Conservation (phyloP, 108 stramenopile genomes). For the Skeletonema menzelii region DNA sequence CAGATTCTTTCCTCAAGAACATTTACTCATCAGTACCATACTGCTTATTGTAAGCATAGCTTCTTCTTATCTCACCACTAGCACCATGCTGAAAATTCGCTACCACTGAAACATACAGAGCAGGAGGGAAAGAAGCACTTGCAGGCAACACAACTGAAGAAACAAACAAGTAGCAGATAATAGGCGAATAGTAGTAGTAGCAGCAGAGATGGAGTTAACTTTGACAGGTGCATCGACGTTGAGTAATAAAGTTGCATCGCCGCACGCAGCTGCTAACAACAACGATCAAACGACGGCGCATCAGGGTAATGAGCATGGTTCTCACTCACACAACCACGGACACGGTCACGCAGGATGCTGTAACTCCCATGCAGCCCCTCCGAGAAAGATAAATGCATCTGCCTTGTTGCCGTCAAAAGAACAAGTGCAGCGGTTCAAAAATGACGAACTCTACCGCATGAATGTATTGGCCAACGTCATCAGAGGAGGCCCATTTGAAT, state of each 20-base stretch:
- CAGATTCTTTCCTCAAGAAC: too few species aligned
- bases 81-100: too few species aligned
- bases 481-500: slow-evolving; percentile 31
- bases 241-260: slow-evolving; percentile 8
- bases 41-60: too few species aligned
- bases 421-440: slow-evolving; percentile 42
- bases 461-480: slow-evolving; percentile 35
- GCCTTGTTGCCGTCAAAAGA: slow-evolving; percentile 52
- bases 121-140: too few species aligned
- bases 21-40: too few species aligned
- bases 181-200: not conserved
- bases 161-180: too few species aligned
- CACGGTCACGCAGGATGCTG: slow-evolving; percentile 26
- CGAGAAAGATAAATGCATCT: slow-evolving; percentile 35
- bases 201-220: slow-evolving; percentile 55
- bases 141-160: too few species aligned
- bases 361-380: slow-evolving; percentile 8
- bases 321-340: slow-evolving; percentile 19
- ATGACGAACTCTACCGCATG: slow-evolving; percentile 32
- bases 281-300: not conserved
- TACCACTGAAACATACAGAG: too few species aligned
- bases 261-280: not conserved
- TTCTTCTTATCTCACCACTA: too few species aligned
- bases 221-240: slow-evolving; percentile 70
- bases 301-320: not conserved